Base-by-base conservation (phyloP, 305 asterid genomes). In the Fraxinus xanthoxyloides region DNA sequence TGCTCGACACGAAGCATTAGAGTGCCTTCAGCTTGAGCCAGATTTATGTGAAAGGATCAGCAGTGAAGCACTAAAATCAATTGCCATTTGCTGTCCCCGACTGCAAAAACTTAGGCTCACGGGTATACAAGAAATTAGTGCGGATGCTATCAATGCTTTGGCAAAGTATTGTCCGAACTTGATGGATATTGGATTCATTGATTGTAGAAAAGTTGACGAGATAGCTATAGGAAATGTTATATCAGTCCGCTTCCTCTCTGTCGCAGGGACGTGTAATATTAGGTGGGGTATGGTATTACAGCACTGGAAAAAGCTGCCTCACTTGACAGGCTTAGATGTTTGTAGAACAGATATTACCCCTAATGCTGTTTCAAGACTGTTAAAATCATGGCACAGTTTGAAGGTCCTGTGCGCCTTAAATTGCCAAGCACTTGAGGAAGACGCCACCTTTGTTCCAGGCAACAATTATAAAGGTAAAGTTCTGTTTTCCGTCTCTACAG, bases 1-100 rank as follows among this genome's bases (percentile, higher is more conserved):
- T 76, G 97, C 98, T 21, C 91, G 97, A 38, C 98, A 94, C n/a
- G 95, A 92, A 85, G 87, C 87, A 63, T 91, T 95, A 51, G 92
- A 95, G 88, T 90, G 92, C 90, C 92, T 93, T 81, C 94, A 91
- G 82, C 90, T 95, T 73, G 99, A 97, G 65, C 98, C 98, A 2
- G 98, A 91, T 85, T 94, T 90, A 84, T 95, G 97, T 73, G 97
- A 91, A 77, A 89, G 89, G 88, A 91, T 95, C 73, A 92, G 88
- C 86, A 91, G 97, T 77, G 97, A 92, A 82, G 98, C 98, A 69
- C 83, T 95, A 75, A 92, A 87, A 85, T 92, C 92, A 21, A 81
- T 93, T 79, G 94, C 97, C 13, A 72, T 89, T 81, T 95, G 99
- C 82, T 94, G 98, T 78, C 89, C 88, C 6, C 83, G 82, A 9